These are phyloP conservation scores for Cladophialophora psammophila DNA, from an alignment of 2,329 filamentous ascomycete species.

Conservation along the genomic window DNA sequence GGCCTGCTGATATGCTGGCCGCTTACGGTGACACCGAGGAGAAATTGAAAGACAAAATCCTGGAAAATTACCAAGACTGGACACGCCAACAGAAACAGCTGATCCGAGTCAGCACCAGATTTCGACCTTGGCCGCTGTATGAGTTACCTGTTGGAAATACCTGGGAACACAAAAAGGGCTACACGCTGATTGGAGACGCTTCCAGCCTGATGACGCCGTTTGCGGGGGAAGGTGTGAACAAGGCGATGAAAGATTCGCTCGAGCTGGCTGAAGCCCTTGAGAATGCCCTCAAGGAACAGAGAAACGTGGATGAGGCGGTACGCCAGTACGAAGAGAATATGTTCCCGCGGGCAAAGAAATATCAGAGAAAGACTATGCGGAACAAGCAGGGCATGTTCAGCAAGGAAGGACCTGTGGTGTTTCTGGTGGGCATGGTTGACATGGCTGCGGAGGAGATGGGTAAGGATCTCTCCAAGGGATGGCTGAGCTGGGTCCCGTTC, in stretches of 20 bases:
- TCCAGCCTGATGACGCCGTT: slow-evolving; percentile 44
- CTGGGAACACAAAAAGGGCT: slow-evolving; percentile 42
- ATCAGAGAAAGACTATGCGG: slow-evolving; percentile 37
- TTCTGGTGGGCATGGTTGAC: slow-evolving; percentile 30
- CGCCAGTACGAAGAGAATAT: slow-evolving; percentile 41
- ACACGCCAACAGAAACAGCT: slow-evolving; percentile 37
- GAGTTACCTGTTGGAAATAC: slow-evolving; percentile 39
- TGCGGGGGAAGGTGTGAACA: slow-evolving; percentile 46
- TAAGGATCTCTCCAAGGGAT: slow-evolving; percentile 29
- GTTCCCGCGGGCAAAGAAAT: slow-evolving; percentile 39
- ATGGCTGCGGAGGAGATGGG: slow-evolving; percentile 28
- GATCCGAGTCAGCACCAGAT: slow-evolving; percentile 36
- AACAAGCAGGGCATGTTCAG: slow-evolving; percentile 42
- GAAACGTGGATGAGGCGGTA: slow-evolving; percentile 38
- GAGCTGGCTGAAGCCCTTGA: slow-evolving; percentile 39
- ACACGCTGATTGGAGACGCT: slow-evolving; percentile 45
- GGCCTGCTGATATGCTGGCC: slow-evolving; percentile 30
- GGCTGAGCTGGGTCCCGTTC: slow-evolving; percentile 30
- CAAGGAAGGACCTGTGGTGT: slow-evolving; percentile 35
- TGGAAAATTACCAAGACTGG: slow-evolving; percentile 40
- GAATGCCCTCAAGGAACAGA: slow-evolving; percentile 25
- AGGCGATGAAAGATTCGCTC: slow-evolving; percentile 43
- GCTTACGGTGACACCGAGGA: slow-evolving; percentile 26
- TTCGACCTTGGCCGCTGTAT: slow-evolving; percentile 37
- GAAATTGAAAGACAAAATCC: slow-evolving; percentile 33